Base-by-base conservation (phyloP, 345 rosid genomes). In the Lagerstroemia speciosa region DNA sequence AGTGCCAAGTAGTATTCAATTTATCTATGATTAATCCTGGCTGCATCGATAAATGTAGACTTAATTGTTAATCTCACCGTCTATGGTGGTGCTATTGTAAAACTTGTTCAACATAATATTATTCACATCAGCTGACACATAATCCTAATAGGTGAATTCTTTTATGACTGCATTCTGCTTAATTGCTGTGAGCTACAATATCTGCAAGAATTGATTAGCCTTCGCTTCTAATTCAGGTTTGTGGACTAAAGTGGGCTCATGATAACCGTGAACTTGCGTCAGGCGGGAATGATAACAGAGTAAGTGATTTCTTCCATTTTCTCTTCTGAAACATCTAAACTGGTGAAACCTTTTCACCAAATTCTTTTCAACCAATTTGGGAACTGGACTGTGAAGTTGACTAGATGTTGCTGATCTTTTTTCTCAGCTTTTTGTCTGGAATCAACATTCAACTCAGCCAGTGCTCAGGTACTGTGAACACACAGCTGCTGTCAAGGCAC, bases 241-340 rank as follows among this genome's bases (percentile, higher is more conserved):
- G 99, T 82, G 98, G 99, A 60, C 80, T 95, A 71, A 95, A 88
- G 79, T 95, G 99, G 99, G 92, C 99, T 67, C 84, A 81, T 75
- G 99, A 95, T 80, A 92, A 95, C 66, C 98, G 96, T 63, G 94
- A 95, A 80, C 77, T 95, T 74, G 99, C 99, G 67, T 95, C 99
- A 5, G 99, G 99, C 1, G 99, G 99, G 67, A 95, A 95, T 63
- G 99, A 95, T 78, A 95, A 95, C 72, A 87, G 80, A 80, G 99
- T 95, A 78, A 61, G 86, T 71, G 38, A 40, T 64, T 14, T 40
- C 15, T 22, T 40, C 52, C 65, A n/a, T 17, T n/a, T 61, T 70
- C 33, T 24, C 15, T 37, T 53, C 10, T 57, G 10, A 33, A 62
- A 34, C 19, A 2, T 61, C 19, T 1, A 12, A 63, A 62, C 24